These are phyloP conservation scores for Fusarium virguliforme DNA, from an alignment of 2,329 filamentous ascomycete genomes.

Conservation along the genomic window DNA sequence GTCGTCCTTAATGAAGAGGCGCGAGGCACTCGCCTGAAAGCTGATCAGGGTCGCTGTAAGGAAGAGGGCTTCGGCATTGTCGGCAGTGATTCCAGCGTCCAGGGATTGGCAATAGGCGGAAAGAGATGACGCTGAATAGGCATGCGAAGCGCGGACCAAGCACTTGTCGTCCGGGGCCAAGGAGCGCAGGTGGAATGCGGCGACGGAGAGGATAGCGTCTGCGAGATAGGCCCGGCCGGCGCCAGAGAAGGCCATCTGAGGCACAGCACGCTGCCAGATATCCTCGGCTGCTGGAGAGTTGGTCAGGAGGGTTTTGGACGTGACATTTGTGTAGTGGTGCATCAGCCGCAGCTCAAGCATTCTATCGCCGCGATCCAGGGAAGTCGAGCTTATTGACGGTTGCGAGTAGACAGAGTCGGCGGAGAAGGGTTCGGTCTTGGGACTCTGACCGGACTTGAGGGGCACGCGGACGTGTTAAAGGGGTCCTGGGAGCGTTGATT, in stretches of 20 bases:
- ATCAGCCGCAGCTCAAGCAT: conserved; percentile 75
- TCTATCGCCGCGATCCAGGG: conserved; percentile 59
- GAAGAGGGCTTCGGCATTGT: conserved; percentile 76
- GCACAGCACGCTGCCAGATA: conserved; percentile 74
- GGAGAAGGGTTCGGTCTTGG: conserved; percentile 49
- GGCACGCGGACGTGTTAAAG: conserved; percentile 46
- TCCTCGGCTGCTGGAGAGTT: conserved; percentile 67
- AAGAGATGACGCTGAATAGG: conserved; percentile 76
- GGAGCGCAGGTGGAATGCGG: conserved; percentile 74
- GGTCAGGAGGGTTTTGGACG: conserved; percentile 72
- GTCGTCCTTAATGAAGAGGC: conserved; percentile 75
- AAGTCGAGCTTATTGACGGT: conserved; percentile 50
- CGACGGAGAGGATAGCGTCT: conserved; percentile 76
- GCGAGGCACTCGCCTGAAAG: conserved; percentile 76
- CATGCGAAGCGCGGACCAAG: conserved; percentile 74
- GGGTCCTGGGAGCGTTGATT: conserved; percentile 45
- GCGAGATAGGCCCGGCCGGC: conserved; percentile 72
- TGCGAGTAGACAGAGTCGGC: conserved; percentile 56
- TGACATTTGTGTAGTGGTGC: conserved; percentile 76
- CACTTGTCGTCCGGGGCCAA: conserved; percentile 71
- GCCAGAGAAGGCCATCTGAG: conserved; percentile 73
- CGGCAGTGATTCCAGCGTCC: conserved; percentile 69
- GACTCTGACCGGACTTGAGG: conserved; percentile 40
- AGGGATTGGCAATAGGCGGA: conserved; percentile 73
- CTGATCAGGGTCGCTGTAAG: conserved; percentile 76